phyloP scores from a whole-genome alignment of 345 rosid species.

The Jatropha curcas region DNA sequence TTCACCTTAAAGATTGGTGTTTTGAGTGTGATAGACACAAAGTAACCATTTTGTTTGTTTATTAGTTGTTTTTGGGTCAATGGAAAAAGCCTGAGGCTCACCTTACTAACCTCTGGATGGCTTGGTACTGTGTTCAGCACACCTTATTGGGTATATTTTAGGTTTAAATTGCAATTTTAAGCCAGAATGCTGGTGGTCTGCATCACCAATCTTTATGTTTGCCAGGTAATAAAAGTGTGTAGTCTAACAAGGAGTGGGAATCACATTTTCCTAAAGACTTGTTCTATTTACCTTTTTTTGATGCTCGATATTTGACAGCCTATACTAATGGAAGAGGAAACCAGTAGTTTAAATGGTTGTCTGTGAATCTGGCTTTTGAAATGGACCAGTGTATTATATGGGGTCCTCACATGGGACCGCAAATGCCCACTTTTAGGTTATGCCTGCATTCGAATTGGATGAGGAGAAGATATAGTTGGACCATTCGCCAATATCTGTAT shows the following conservation, averaged over 20 bases:
- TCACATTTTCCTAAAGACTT: conserved; percentile 4
- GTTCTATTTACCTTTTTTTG: conserved; percentile 14
- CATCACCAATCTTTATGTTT: conserved; percentile 19
- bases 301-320: conserved; percentile 17
- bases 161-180: conserved; percentile 19
- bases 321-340: conserved; percentile 13
- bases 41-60: conserved; percentile 23
- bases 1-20: not conserved
- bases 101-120: conserved; percentile 1
- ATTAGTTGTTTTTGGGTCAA: conserved; percentile 24
- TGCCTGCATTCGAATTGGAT: conserved; percentile 13
- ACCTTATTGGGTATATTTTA: conserved; percentile 8
- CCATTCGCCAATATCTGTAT: conserved; percentile 3
- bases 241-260: conserved; percentile 18
- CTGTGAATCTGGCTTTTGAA: conserved; percentile 28
- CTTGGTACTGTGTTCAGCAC: conserved; percentile 2
- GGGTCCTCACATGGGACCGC: conserved; percentile 29
- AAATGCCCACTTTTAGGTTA: conserved; percentile 15
- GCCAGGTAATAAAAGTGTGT: conserved; percentile 26
- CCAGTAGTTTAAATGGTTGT: conserved; percentile 16
- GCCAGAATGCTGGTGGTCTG: conserved; percentile 18
- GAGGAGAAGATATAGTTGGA: conserved; percentile 15
- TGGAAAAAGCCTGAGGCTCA: conserved; percentile 23
- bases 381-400: conserved; percentile 10
- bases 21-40: conserved; percentile 19